phyloP scores from a whole-genome alignment of 2,329 filamentous ascomycete species.

The Microdochium nivale region DNA sequence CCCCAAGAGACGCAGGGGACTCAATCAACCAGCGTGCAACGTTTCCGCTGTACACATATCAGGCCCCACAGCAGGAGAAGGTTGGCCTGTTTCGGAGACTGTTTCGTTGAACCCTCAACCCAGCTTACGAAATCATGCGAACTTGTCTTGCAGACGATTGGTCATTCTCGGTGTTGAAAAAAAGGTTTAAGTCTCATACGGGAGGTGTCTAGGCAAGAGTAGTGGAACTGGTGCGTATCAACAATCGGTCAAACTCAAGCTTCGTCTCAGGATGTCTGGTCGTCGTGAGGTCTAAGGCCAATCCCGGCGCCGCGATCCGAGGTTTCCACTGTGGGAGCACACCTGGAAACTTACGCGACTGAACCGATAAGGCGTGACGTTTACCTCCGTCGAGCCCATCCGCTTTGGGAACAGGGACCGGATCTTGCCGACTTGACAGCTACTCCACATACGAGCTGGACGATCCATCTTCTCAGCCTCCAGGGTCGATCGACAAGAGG shows the following conservation, averaged over 20 bases:
- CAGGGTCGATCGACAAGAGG: not conserved
- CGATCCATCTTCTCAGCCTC: not conserved
- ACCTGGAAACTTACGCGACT: not conserved
- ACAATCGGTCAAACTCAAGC: too few species aligned
- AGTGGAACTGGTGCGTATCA: too few species aligned
- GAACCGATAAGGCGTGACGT: not conserved
- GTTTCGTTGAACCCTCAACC: not conserved
- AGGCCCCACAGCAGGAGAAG: not conserved
- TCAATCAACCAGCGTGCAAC: not conserved
- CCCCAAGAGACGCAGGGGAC: not conserved
- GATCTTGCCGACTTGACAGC: not conserved
- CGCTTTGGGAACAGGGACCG: not conserved
- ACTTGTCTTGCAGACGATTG: not conserved
- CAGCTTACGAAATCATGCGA: not conserved
- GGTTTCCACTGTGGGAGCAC: not conserved
- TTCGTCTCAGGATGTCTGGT: not conserved
- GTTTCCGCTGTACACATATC: not conserved
- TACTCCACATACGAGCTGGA: too few species aligned
- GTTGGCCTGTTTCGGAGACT: not conserved
- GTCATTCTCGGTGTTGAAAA: too few species aligned
- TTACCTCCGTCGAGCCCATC: not conserved
- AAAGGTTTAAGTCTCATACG: too few species aligned
- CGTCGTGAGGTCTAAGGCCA: not conserved
- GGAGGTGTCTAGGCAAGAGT: too few species aligned
- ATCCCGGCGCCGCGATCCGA: too few species aligned